Base-by-base conservation (phyloP, 1,139 yeast species). In the Meyerozyma smithsonii region DNA sequence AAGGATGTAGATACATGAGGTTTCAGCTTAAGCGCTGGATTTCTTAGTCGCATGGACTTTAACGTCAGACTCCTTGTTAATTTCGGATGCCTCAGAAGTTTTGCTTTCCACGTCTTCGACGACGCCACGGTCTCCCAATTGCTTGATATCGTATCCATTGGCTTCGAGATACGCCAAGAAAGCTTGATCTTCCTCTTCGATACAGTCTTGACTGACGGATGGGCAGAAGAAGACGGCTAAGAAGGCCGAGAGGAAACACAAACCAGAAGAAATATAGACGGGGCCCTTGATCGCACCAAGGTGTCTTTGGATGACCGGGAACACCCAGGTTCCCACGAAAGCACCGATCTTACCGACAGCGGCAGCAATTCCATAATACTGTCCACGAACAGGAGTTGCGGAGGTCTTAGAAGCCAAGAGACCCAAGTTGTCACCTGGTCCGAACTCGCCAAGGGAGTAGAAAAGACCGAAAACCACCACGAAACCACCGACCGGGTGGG, bases 401-500 rank as follows among this genome's bases (percentile, higher is more conserved):
- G 83, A 76, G 23, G 95, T 84, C 64, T 89, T 89, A 32, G 96
- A 77, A 20, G 96, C 95, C 46, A 90, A 70, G 43, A 85, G 66
- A 50, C 97, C 97, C 59, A 85, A 83, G 62, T 86, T 87, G 62
- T 89, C 88, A 64, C 97, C 97, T 12, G 96, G 90, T 19, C 96
- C 96, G 61, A 89, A 85, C 62, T 90, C 97, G 52, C 97, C 97
- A 37, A 87, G 70, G 5, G 96, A 71, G 56, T 79, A 67, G 61
- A 89, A 90, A 47, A 90, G 77, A 66, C 97, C 97, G 56, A 83
- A 89, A 16, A 85, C 84, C 30, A 88, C 92, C 36, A 81, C 83
- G 55, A 90, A 88, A 0, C 80, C 92, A 24, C 79, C 96, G 55
- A 88, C 67, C 51, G 84, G 77, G 36, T 74, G 57, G 46, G 70